Percentiles rank a stretch among this genome's conserved stretches.
Evolutionary conservation across 306 rosid species (phyloP).

Genomic region (peach (Prunus persica)): DNA sequence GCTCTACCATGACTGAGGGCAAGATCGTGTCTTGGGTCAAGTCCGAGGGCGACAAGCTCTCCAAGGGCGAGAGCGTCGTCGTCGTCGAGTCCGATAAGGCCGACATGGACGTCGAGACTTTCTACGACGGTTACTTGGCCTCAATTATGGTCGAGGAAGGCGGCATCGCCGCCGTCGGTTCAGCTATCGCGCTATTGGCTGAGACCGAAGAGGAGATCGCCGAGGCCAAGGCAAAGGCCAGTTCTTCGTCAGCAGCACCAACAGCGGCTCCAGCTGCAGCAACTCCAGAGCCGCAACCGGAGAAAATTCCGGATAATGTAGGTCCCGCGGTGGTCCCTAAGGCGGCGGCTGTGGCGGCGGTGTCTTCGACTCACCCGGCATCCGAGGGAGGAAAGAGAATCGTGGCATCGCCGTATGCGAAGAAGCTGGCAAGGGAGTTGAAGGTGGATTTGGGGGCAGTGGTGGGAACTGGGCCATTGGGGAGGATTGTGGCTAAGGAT

Average conservation of each 20-base stretch:
- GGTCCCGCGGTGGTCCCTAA: constrained; percentile 16
- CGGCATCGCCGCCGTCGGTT: constrained; percentile 77
- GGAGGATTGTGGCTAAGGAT: constrained; percentile 92
- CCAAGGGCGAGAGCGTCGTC: constrained; percentile 96
- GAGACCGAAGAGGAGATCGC: constrained; percentile 79
- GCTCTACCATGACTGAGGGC: constrained; percentile 98
- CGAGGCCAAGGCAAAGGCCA: constrained; percentile 67
- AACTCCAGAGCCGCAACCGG: constrained; percentile 32
- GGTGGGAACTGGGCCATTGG: constrained; percentile 77
- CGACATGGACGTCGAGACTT: constrained; percentile 98
- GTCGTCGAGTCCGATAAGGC: constrained; percentile 99
- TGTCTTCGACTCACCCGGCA: constrained; percentile 68
- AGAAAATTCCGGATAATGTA: constrained; percentile 28
- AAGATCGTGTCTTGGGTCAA: constrained; percentile 94
- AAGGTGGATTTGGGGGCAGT: constrained; percentile 65
- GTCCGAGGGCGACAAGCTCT: constrained; percentile 89
- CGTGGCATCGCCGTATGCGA: constrained; percentile 93
- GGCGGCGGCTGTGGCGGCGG: constrained; percentile 23
- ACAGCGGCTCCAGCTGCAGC: background rate
- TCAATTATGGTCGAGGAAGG: constrained; percentile 97
- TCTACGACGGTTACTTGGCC: constrained; percentile 91
- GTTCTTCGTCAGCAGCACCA: constrained; percentile 9
- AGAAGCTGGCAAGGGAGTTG: constrained; percentile 88
- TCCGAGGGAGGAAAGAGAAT: constrained; percentile 88
- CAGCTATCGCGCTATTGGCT: constrained; percentile 85